Evolutionary conservation across 164 flowering plant genomes (phyloP).

Genomic region (Cinnamomum micranthum): DNA sequence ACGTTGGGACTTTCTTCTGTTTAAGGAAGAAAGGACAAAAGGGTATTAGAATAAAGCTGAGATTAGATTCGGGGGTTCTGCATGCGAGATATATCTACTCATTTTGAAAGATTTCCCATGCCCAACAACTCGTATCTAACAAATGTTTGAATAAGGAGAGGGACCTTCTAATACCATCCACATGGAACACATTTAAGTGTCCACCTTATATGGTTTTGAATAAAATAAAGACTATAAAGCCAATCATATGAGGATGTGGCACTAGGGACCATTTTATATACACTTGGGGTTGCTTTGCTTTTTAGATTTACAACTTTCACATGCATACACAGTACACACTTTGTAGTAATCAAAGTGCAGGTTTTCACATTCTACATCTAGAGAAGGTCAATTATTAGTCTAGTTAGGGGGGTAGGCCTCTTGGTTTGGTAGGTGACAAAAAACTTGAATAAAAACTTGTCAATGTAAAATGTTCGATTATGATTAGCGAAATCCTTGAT

Average conservation of each 20-base stretch:
- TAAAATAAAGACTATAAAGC: background rate
- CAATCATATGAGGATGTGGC: slow-evolving; percentile 6
- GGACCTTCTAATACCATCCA: background rate
- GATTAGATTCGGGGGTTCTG: slow-evolving; percentile 1
- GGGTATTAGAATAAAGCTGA: slow-evolving; percentile 17
- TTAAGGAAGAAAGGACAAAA: slow-evolving; percentile 13
- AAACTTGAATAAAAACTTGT: no score
- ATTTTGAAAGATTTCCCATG: slow-evolving; percentile 8
- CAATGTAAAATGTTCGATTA: no score
- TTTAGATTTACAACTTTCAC: background rate
- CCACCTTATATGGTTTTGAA: background rate
- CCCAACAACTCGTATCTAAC: slow-evolving; percentile 10
- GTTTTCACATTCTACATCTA: slow-evolving; percentile 36
- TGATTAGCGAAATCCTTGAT: no score
- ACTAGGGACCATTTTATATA: background rate
- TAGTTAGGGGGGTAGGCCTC: slow-evolving; percentile 1
- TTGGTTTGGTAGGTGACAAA: no score
- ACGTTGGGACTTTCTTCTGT: slow-evolving; percentile 6
- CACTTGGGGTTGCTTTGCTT: background rate
- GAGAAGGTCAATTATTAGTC: slow-evolving; percentile 78
- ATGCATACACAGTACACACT: background rate
- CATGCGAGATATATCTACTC: slow-evolving; percentile 6
- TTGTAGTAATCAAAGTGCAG: background rate
- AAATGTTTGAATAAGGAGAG: slow-evolving; percentile 7
- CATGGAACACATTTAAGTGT: slow-evolving; percentile 2